Base-by-base conservation (phyloP, 1,139 yeast species). In the Nakaseomyces bracarensis region DNA sequence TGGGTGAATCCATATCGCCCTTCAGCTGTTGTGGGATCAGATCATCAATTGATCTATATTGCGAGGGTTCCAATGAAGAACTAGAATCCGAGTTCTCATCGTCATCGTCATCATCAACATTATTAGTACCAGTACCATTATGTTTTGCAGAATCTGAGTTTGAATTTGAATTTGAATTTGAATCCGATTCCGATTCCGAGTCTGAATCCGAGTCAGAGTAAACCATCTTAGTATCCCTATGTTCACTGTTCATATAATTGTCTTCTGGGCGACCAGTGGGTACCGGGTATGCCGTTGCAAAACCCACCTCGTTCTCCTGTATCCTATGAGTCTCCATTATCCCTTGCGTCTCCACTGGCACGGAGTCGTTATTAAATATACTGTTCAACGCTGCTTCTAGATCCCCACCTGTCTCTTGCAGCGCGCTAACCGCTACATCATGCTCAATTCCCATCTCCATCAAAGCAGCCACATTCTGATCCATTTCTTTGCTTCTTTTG, bases 391-490 rank as follows among this genome's bases (percentile, higher is more conserved):
- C 60, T 10, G 51, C 57, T 38, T 56, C 61, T 19, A 57, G 20
- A 39, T 57, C 47, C 9, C 58, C 58, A 25, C 51, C 46, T 1
- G 53, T 43, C 27, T 46, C 47, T 18, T 44, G 36, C 38, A 58
- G 43, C 19, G 63, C 61, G 28, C 49, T 50, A 23, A 46, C 37
- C 3, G 63, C 63, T 9, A 54, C 55, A 3, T 52, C 59, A 14
- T 42, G 40, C 16, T 55, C 46, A 10, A 58, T 57, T 4, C 63
- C 63, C 61, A 58, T 57, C 41, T 57, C 61, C 38, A 54, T 31
- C 20, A 58, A 37, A 21, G 56, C 44, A 26, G 44, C 33, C n/a
- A 50, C 34, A 13, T 34, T 28, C 21, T 26, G 21, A 8, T 23
- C 38, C 34, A 30, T 30, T 11, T 1, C 14, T 22, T 22, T 6